Evolutionary conservation across 768 basidiomycete species (phyloP), one percentile per base, ranked within the genome.

Genomic region (Pholiota microspora): DNA sequence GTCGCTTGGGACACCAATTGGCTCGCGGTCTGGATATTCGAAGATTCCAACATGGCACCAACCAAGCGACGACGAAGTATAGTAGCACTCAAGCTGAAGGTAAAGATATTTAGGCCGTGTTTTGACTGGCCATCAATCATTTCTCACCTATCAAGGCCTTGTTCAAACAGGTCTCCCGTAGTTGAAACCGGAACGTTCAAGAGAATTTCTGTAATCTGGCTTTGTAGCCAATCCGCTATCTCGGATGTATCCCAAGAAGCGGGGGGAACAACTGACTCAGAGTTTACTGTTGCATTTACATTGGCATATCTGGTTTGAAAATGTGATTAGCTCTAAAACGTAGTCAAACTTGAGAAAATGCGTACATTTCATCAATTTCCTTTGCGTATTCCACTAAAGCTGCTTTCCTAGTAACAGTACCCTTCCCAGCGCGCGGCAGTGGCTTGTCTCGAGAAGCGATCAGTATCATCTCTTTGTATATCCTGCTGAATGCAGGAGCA

Each of bases 401-500:
- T 4, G 69, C 71, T 50, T 74, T 76, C 35, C 74, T 72, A 35
- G 67, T 67, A 2, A 79, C 70, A 0, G 79, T 77, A 2, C 76
- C 76, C 57, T 82, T 83, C 0, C 66, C 73, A 0, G 77, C 65
- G 15, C 73, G 73, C 13, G 71, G 65, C 31, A 82, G 63, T 1
- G 75, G 77, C 52, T 77, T 77, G 0, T 64, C 68, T 82, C 76
- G 76, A 8, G n/a, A 15, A 4, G 36, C 7, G 16, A 38, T 18
- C 36, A 49, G 9, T 29, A 31, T 7, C 36, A 82, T 77, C 59
- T 82, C 76, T 57, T 76, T 77, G 63, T 76, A 78, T 7, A 79
- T 69, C 10, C 73, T 65, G 48, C 74, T 76, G 36, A 73, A 77
- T 0, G 67, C 54, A 0, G 78, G 77, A 0, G 71, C 69, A 1